phyloP scores from a whole-genome alignment of 2,329 filamentous ascomycete genomes.

The Zasmidium cellare region DNA sequence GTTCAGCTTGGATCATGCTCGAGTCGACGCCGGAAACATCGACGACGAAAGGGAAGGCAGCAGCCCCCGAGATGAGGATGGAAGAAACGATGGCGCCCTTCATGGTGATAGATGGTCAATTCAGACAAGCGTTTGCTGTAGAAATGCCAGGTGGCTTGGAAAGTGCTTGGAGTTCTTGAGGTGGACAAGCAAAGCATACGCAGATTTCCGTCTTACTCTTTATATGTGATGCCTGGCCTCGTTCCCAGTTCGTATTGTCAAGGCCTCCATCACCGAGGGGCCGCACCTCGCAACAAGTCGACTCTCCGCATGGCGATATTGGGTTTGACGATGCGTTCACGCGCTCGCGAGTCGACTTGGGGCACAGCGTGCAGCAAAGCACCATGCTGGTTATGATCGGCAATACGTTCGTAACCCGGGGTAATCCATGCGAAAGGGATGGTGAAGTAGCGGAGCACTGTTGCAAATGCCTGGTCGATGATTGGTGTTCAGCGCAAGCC shows the following conservation, averaged over 20 bases:
- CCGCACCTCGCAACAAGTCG: not conserved
- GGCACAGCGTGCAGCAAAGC: not conserved
- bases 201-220: not conserved
- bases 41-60: conserved; percentile 43
- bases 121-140: not conserved
- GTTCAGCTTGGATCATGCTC: conserved; percentile 29
- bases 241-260: not conserved
- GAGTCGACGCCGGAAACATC: conserved; percentile 39
- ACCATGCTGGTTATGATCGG: conserved; percentile 2
- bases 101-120: conserved; percentile 17
- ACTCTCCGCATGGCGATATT: conserved; percentile 5
- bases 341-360: conserved; percentile 1
- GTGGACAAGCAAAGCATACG: not conserved
- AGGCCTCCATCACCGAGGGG: conserved; percentile 1
- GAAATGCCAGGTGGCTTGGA: not conserved
- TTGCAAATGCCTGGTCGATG: not conserved
- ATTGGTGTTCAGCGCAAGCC: not conserved
- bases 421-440: not conserved
- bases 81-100: conserved; percentile 25
- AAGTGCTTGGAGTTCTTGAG: not conserved
- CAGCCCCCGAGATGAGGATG: conserved; percentile 27
- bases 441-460: not conserved
- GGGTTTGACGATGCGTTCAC: not conserved
- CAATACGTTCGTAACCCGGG: not conserved
- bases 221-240: not conserved